Evolutionary conservation across 352 stramenopile species (phyloP), one percentile per base, ranked within the genome.

Genomic region (Phytophthora syringae): DNA sequence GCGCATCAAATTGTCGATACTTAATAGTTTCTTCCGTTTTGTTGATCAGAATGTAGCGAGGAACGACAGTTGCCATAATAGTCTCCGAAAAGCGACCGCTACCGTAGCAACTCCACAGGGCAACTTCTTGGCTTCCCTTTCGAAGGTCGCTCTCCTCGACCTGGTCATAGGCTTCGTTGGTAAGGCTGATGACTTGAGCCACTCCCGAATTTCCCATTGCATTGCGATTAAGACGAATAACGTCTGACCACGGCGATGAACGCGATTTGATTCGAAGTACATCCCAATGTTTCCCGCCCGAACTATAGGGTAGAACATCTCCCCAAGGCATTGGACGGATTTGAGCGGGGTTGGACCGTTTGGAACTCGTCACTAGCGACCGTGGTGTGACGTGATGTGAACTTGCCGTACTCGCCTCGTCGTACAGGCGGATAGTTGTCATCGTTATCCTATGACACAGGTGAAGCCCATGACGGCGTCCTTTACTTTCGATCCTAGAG

Each of bases 191-290:
- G 3, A 94, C 80, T 76, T 96, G 88, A 25, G 88, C 85, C 16
- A 96, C 86, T 2, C 88, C 88, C 10, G 88, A 92, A 52, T 96
- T 96, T 39, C 88, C 88, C 84, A 96, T 93, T 3, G 88, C 88
- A 47, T 96, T 96, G 21, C 87, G 82, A 57, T 95, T 93, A 21
- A 96, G 64, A 7, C 86, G 85, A 68, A 96, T 90, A 1, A 92
- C 75, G 27, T 95, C 88, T 2, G 88, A 96, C 88, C 88, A 96
- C 12, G 80, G 77, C 3, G 86, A 95, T 12, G 74, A 80, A 20
- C 82, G 75, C 16, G 86, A 90, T 34, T 89, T 91, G 30, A 96
- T 79, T 18, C 88, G 74, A 45, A 96, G 63, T 13, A 95, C 82
- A 59, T 96, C 88, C 86, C 86, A 94, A 51, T 92, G 89, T 27